phyloP scores from a whole-genome alignment of 2,329 filamentous ascomycete species.

The Pyrenochaeta sp. region DNA sequence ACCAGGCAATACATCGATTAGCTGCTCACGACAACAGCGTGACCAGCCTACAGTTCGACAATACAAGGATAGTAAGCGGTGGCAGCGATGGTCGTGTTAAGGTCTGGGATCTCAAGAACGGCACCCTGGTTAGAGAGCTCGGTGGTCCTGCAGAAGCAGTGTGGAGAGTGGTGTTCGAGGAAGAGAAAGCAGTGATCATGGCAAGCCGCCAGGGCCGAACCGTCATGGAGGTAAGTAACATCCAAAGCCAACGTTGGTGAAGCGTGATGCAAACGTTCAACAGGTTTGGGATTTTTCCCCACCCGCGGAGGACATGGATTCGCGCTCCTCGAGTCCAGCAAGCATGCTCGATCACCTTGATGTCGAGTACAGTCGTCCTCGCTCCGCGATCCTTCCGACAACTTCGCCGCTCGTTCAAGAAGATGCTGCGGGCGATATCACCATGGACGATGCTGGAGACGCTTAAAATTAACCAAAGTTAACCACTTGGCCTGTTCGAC shows the following conservation, averaged over 20 bases:
- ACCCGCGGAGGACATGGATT: slow-evolving; percentile 62
- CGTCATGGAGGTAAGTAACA: slow-evolving; percentile 86
- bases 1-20: slow-evolving; percentile 89
- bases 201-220: slow-evolving; percentile 84
- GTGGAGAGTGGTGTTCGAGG: slow-evolving; percentile 97
- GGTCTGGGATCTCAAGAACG: slow-evolving; percentile 95
- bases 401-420: slow-evolving; percentile 32
- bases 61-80: slow-evolving; percentile 92
- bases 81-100: slow-evolving; percentile 98
- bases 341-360: slow-evolving; percentile 52
- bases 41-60: slow-evolving; percentile 96
- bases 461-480: slow-evolving; percentile 7
- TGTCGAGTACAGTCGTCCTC: slow-evolving; percentile 39
- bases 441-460: slow-evolving; percentile 41
- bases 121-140: slow-evolving; percentile 87
- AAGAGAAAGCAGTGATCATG: slow-evolving; percentile 97
- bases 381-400: slow-evolving; percentile 39
- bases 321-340: slow-evolving; percentile 50
- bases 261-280: slow-evolving; percentile 36
- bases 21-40: slow-evolving; percentile 98
- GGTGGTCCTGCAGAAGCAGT: slow-evolving; percentile 92
- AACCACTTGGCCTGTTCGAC: not conserved
- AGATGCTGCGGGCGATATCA: slow-evolving; percentile 34
- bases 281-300: slow-evolving; percentile 96
- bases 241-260: not conserved